A percentile compares a stretch with the other conserved stretches of the same genome.
These are phyloP conservation scores for Calcarisporium arbuscula DNA, from an alignment of 2,329 filamentous ascomycete species.

Conservation along the genomic window DNA sequence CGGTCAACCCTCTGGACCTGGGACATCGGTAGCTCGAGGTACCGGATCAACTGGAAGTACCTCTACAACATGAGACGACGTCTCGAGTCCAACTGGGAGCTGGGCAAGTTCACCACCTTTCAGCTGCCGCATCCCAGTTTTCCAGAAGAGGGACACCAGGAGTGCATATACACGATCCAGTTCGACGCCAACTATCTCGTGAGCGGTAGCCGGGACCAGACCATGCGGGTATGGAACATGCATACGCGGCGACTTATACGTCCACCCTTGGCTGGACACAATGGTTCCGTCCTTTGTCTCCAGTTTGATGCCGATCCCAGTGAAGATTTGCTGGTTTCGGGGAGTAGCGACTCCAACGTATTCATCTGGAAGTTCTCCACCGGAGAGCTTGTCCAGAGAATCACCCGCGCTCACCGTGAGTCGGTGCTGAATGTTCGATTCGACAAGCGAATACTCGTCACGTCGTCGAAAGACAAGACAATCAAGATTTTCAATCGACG, in stretches of 20 bases:
- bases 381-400: slow-evolving; percentile 70
- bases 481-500: slow-evolving; percentile 94
- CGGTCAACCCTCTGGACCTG: slow-evolving; percentile 46
- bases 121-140: slow-evolving; percentile 81
- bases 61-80: slow-evolving; percentile 81
- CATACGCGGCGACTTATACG: slow-evolving; percentile 71
- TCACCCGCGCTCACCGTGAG: slow-evolving; percentile 74
- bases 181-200: slow-evolving; percentile 81
- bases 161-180: slow-evolving; percentile 94
- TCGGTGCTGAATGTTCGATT: slow-evolving; percentile 93
- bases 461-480: slow-evolving; percentile 93
- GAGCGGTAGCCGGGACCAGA: slow-evolving; percentile 85
- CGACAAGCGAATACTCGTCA: slow-evolving; percentile 84
- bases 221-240: slow-evolving; percentile 85
- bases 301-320: slow-evolving; percentile 87
- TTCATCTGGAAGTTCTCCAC: slow-evolving; percentile 94
- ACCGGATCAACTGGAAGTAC: slow-evolving; percentile 84
- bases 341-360: slow-evolving; percentile 85
- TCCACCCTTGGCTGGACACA: slow-evolving; percentile 69
- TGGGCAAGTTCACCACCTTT: slow-evolving; percentile 76
- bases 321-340: slow-evolving; percentile 90
- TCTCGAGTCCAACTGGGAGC: slow-evolving; percentile 87
- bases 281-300: slow-evolving; percentile 83
- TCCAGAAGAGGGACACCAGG: slow-evolving; percentile 75
- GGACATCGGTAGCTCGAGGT: slow-evolving; percentile 39